Conservation (phyloP, 192 early-diverging fungal genomes). For the Entrophospora sp. region DNA sequence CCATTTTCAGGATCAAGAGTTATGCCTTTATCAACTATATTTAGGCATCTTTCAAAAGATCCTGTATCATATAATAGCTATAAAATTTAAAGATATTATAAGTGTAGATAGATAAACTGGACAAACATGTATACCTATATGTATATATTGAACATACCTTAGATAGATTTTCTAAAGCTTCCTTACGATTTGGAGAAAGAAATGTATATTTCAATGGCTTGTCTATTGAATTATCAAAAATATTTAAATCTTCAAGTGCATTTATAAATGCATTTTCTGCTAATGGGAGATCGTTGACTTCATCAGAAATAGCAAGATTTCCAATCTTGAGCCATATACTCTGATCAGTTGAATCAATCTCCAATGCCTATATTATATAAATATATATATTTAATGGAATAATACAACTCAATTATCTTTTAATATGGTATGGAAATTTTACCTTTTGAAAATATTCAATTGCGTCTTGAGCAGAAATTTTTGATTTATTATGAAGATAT, state of each 20-base stretch:
- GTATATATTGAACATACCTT: no score
- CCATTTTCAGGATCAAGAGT: neutral
- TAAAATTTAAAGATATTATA: neutral
- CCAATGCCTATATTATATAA: neutral
- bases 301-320: neutral
- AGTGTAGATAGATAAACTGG: neutral
- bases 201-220: neutral
- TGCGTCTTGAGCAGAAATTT: conserved; percentile 2
- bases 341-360: neutral
- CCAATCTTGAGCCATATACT: conserved; percentile 1
- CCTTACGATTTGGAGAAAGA: neutral
- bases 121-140: no score
- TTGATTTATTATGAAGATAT: neutral
- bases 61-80: conserved; percentile 10
- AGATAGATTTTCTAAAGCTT: neutral
- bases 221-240: neutral
- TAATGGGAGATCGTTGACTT: neutral
- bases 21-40: conserved; percentile 10
- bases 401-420: neutral
- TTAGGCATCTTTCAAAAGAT: neutral
- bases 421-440: neutral
- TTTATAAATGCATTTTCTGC: neutral
- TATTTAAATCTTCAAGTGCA: neutral
- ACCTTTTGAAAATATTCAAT: neutral
- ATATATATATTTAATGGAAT: neutral